These are phyloP conservation scores for Podospora australis DNA, from an alignment of 495 filamentous ascomycete species.

Conservation along the genomic window DNA sequence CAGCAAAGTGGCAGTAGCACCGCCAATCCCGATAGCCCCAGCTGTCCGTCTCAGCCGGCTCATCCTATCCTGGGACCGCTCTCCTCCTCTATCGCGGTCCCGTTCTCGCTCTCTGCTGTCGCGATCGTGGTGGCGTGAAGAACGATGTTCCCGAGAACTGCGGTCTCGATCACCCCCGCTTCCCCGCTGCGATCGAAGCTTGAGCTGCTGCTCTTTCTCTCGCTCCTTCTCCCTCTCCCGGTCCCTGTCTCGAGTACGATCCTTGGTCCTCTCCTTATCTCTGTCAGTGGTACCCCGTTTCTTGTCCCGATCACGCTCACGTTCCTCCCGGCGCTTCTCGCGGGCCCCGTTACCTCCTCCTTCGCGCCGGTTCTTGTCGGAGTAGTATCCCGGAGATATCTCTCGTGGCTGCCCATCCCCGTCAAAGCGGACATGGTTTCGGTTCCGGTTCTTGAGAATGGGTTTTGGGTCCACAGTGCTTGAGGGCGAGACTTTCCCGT, in stretches of 20 bases:
- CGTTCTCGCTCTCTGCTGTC: constrained; percentile 6
- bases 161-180: constrained; percentile 21
- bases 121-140: too few species aligned
- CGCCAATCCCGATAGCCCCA: constrained; percentile 43
- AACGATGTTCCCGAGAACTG: too few species aligned
- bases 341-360: background rate
- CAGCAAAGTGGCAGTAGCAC: constrained; percentile 45
- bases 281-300: constrained; percentile 2
- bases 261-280: background rate
- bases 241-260: constrained; percentile 9
- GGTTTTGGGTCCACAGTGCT: constrained; percentile 40
- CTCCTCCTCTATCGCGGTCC: constrained; percentile 17
- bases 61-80: constrained; percentile 22
- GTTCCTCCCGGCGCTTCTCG: constrained; percentile 9
- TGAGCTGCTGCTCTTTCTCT: constrained; percentile 15
- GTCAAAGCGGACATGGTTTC: constrained; percentile 42
- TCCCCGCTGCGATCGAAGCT: too few species aligned
- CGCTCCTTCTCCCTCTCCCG: constrained; percentile 9
- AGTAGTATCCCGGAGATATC: constrained; percentile 22
- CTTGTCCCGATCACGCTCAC: constrained; percentile 16
- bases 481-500: constrained; percentile 26
- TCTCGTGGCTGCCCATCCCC: constrained; percentile 31
- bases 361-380: constrained; percentile 8
- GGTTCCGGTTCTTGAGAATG: constrained; percentile 46
- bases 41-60: constrained; percentile 35